A percentile compares a stretch with the other conserved stretches of the same genome.
These are phyloP conservation scores for Diplocarpon rosae DNA, from an alignment of 2,329 filamentous ascomycete species.

Conservation along the genomic window DNA sequence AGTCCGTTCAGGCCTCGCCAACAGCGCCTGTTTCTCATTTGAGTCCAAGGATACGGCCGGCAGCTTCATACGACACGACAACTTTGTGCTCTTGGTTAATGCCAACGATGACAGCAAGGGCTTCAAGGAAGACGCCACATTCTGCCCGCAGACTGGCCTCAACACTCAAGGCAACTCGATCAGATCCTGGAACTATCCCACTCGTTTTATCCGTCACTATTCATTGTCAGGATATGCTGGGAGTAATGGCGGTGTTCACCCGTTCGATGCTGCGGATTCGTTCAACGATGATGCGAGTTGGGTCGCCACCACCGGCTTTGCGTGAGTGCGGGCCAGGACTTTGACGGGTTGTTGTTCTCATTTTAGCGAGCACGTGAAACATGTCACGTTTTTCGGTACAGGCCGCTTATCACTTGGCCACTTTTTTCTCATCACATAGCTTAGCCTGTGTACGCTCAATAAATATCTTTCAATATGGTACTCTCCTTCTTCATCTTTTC, in stretches of 20 bases:
- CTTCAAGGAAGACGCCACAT: conserved; percentile 52
- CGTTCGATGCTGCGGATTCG: conserved; percentile 36
- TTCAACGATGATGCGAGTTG: conserved; percentile 47
- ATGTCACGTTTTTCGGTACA: no score
- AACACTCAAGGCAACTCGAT: conserved; percentile 41
- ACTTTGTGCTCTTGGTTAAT: conserved; percentile 39
- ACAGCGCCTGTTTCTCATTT: conserved; percentile 48
- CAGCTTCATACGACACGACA: conserved; percentile 45
- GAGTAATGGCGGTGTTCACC: conserved; percentile 44
- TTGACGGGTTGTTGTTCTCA: no score
- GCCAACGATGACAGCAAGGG: conserved; percentile 43
- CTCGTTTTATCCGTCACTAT: conserved; percentile 46
- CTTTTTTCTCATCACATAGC: no score
- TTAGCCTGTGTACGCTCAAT: no score
- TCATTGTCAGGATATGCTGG: conserved; percentile 35
- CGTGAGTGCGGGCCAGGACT: conserved; percentile 22
- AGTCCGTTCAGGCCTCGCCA: conserved; percentile 43
- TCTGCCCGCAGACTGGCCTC: conserved; percentile 44
- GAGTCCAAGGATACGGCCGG: conserved; percentile 47
- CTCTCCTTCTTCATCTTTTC: no score
- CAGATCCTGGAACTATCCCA: conserved; percentile 48
- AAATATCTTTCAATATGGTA: no score
- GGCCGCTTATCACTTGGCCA: no score
- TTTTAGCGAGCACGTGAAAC: no score
- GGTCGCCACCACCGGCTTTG: conserved; percentile 35